Evolutionary conservation across 1,284 basidiomycete species (phyloP), one percentile per base, ranked within the genome.

Genomic region (Bondarzewia mesenterica): DNA sequence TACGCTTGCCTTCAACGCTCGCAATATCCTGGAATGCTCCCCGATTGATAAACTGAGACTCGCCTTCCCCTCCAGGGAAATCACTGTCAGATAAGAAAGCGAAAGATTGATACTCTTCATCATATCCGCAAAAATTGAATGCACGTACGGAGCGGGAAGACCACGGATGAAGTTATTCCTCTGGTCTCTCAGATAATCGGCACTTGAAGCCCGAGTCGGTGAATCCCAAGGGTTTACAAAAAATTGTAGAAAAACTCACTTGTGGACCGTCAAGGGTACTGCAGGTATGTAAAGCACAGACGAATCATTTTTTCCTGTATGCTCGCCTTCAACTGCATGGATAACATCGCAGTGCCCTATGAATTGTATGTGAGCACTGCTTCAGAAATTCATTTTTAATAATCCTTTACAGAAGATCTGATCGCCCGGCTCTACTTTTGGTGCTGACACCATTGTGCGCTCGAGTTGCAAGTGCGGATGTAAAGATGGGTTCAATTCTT

Each of bases 281-380:
- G 86, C 80, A 0, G 87, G 89, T 50, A 90, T 90, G 61, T 91
- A 92, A 50, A 92, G 59, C 21, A 90, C 87, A 1, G 81, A 82
- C 0, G 85, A 86, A 56, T 89, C 84, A 4, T 66, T 67, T 10
- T 58, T 55, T 0, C 89, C 89, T 7, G 56, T 58, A 59, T 90
- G 85, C 21, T 70, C 61, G 4, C 59, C 52, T 60, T 91, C 88
- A 26, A 91, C 87, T 0, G 82, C 75, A 60, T 91, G 89, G 7
- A 89, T 75, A 22, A 73, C 68, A 60, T 89, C 83, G 50, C 74
- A 76, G 52, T 80, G 75, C 77, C 80, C 78, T 80, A 45, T 32
- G 32, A 23, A 25, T 27, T 18, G 37, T 41, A 36, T 7, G 16
- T 32, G 32, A 39, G 49, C 35, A 23, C 10, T 41, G 15, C 23